Conservation (phyloP, 1,284 basidiomycete species). For the Trametes pubescens region DNA sequence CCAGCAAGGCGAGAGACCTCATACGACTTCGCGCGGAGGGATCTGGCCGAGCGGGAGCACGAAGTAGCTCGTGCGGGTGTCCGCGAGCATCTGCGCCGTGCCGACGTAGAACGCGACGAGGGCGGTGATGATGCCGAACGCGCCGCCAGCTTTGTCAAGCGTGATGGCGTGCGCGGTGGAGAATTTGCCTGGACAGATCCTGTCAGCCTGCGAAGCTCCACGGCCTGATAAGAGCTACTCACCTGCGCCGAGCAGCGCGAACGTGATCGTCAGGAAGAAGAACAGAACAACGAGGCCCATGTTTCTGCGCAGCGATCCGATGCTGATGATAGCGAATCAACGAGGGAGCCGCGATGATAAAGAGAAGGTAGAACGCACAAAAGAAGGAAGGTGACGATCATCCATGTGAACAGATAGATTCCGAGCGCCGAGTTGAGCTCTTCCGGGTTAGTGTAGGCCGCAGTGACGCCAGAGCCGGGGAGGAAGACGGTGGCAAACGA, state of each 20-base stretch:
- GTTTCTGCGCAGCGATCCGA: conserved; percentile 73
- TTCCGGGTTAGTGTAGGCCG: conserved; percentile 53
- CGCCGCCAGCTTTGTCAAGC: conserved; percentile 73
- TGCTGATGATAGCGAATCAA: conserved; percentile 44
- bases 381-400: conserved; percentile 72
- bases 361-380: conserved; percentile 50
- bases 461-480: conserved; percentile 66
- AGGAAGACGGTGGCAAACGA: conserved; percentile 75
- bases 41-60: conserved; percentile 58
- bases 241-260: conserved; percentile 63
- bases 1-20: neutral
- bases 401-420: conserved; percentile 75
- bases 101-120: conserved; percentile 75
- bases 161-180: conserved; percentile 24
- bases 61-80: conserved; percentile 57
- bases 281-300: conserved; percentile 75
- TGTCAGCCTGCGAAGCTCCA: neutral
- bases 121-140: conserved; percentile 73
- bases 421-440: conserved; percentile 69
- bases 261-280: conserved; percentile 73
- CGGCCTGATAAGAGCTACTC: conserved; percentile 35
- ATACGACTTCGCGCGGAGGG: conserved; percentile 39
- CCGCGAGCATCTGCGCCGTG: conserved; percentile 63
- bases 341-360: conserved; percentile 1
- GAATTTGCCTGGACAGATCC: conserved; percentile 33